Evolutionary conservation across 768 basidiomycete species (phyloP).

Genomic region (Lentinus tigrinus): DNA sequence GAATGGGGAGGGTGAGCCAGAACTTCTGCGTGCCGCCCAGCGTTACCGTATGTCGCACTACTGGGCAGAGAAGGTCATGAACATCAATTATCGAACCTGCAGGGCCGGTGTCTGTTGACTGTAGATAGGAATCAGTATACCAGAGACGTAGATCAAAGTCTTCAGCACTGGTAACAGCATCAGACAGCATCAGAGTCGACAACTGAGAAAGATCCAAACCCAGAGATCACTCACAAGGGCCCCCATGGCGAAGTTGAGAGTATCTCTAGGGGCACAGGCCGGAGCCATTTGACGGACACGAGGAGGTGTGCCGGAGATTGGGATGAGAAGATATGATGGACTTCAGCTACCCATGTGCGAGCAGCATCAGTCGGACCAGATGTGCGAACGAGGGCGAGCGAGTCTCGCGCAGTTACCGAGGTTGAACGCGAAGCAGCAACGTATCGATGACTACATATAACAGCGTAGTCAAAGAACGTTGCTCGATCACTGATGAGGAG

Average conservation of each 20-base stretch:
- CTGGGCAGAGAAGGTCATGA: not conserved
- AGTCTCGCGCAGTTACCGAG: not conserved
- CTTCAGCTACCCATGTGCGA: not conserved
- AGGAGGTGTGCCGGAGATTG: not conserved
- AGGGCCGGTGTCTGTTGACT: not conserved
- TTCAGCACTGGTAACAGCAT: not conserved
- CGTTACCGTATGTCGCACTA: not conserved
- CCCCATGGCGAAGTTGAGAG: too few relatives aligned
- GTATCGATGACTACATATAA: not conserved
- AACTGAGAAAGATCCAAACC: too few relatives aligned
- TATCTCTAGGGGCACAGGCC: not conserved
- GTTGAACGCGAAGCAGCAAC: not conserved
- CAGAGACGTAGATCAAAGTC: not conserved
- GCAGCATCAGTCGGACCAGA: not conserved
- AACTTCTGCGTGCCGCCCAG: too few relatives aligned
- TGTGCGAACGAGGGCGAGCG: not conserved
- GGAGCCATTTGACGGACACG: not conserved
- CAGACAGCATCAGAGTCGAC: too few relatives aligned
- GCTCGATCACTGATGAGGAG: not conserved
- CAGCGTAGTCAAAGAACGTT: not conserved
- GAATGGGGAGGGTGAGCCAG: too few relatives aligned
- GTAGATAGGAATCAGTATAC: not conserved
- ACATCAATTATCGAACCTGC: not conserved
- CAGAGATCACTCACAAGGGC: too few relatives aligned
- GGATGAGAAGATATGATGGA: not conserved